Evolutionary conservation across 1,139 yeast genomes (phyloP).

Genomic region (Pichia kudriavzevii): DNA sequence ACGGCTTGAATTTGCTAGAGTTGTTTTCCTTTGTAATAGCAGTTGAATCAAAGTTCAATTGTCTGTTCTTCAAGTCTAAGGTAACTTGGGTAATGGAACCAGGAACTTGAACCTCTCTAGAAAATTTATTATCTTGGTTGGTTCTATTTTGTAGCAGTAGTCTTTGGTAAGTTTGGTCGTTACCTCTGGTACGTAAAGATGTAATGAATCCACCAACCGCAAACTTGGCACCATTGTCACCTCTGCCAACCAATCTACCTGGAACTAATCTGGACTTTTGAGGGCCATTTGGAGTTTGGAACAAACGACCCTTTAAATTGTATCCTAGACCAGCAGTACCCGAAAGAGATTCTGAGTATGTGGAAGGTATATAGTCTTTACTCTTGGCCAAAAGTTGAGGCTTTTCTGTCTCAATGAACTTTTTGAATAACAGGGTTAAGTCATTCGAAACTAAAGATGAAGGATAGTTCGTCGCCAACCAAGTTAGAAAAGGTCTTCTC

Average conservation of each 20-base stretch:
- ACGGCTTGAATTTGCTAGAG: constrained; percentile 2
- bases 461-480: constrained; percentile 35
- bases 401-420: constrained; percentile 28
- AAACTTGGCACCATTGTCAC: constrained; percentile 38
- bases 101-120: constrained; percentile 24
- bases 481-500: constrained; percentile 34
- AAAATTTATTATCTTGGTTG: constrained; percentile 18
- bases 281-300: constrained; percentile 71
- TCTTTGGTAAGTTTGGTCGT: constrained; percentile 20
- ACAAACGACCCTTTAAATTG: constrained; percentile 59
- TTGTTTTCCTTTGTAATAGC: constrained; percentile 18
- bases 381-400: constrained; percentile 9
- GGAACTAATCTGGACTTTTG: constrained; percentile 52
- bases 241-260: constrained; percentile 55
- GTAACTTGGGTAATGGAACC: constrained; percentile 20
- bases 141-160: constrained; percentile 18
- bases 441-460: constrained; percentile 23
- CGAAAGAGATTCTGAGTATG: constrained; percentile 26
- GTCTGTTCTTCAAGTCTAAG: constrained; percentile 17
- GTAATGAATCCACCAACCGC: constrained; percentile 75
- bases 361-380: constrained; percentile 15
- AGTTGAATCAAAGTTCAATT: constrained; percentile 19
- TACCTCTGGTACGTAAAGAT: constrained; percentile 16
- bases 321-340: constrained; percentile 76
- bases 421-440: constrained; percentile 31